A percentile compares a stretch with the other conserved stretches of the same genome.
Evolutionary conservation across 2,329 filamentous ascomycete genomes (phyloP).

Genomic region (Sporothrix pallida): DNA sequence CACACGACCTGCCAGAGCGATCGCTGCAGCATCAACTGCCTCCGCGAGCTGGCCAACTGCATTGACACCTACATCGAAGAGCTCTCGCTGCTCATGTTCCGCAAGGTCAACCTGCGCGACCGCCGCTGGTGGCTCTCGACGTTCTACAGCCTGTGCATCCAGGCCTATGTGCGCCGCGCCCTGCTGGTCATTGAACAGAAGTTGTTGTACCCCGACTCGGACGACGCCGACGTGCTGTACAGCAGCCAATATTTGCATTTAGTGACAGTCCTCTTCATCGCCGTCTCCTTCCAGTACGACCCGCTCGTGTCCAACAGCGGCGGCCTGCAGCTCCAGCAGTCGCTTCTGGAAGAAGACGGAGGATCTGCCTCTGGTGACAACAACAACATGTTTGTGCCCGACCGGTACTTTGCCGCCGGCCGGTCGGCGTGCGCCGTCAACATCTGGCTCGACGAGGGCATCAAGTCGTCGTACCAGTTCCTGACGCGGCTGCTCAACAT

Average conservation of each 20-base stretch:
- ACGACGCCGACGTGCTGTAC: slow-evolving; percentile 42
- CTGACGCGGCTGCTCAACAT: slow-evolving; percentile 43
- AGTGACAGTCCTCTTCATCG: slow-evolving; percentile 43
- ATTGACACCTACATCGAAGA: slow-evolving; percentile 43
- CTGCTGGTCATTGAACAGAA: slow-evolving; percentile 43
- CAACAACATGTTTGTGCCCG: slow-evolving; percentile 38
- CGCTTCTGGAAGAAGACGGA: slow-evolving; percentile 42
- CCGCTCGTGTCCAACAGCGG: slow-evolving; percentile 40
- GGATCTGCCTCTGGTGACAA: too few species aligned
- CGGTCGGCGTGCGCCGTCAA: slow-evolving; percentile 41
- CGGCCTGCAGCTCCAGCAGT: slow-evolving; percentile 40
- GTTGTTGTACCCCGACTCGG: slow-evolving; percentile 39
- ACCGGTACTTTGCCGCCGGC: slow-evolving; percentile 42
- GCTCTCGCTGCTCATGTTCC: slow-evolving; percentile 43
- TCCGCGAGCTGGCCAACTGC: slow-evolving; percentile 40
- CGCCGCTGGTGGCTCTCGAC: slow-evolving; percentile 45
- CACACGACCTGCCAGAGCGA: slow-evolving; percentile 41
- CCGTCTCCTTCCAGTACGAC: slow-evolving; percentile 45
- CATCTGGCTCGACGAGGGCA: slow-evolving; percentile 42
- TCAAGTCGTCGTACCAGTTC: slow-evolving; percentile 44
- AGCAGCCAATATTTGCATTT: slow-evolving; percentile 44
- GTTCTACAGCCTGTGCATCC: slow-evolving; percentile 45
- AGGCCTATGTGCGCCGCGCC: slow-evolving; percentile 44
- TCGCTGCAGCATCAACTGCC: slow-evolving; percentile 42
- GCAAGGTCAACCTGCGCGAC: slow-evolving; percentile 45